Evolutionary conservation across 495 filamentous ascomycete genomes (phyloP).

Genomic region (Halenospora varia): DNA sequence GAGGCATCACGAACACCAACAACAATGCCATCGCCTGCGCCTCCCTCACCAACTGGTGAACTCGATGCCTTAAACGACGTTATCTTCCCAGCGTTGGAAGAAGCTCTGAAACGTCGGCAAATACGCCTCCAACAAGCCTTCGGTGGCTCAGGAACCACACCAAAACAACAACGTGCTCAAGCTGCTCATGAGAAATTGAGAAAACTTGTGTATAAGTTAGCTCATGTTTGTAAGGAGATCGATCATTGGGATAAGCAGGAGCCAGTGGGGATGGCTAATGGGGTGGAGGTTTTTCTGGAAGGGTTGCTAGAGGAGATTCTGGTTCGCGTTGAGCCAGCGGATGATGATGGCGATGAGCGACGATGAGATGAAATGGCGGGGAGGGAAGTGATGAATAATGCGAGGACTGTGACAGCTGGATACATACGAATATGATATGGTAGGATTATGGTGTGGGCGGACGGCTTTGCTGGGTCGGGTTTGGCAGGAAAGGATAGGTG

Average conservation of each 20-base stretch:
- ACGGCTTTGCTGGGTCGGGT: no score
- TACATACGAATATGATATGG: no score
- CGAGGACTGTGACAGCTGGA: no score
- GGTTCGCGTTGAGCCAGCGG: conserved; percentile 82
- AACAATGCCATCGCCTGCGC: conserved; percentile 25
- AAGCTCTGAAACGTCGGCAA: conserved; percentile 77
- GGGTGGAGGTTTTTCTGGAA: conserved; percentile 81
- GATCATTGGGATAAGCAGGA: conserved; percentile 78
- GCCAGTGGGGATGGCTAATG: conserved; percentile 87
- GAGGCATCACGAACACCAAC: conserved; percentile 24
- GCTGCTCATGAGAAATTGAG: conserved; percentile 79
- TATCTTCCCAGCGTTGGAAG: conserved; percentile 84
- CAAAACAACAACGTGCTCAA: conserved; percentile 57
- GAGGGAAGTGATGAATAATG: neutral
- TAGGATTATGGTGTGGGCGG: no score
- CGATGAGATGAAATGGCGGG: neutral
- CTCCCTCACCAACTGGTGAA: conserved; percentile 22
- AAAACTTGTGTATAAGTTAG: conserved; percentile 70
- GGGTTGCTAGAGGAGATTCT: conserved; percentile 91
- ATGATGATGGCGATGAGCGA: conserved; percentile 53
- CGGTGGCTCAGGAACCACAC: conserved; percentile 33
- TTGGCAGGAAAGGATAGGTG: no score
- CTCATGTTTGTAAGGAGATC: conserved; percentile 76
- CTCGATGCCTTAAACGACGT: conserved; percentile 48
- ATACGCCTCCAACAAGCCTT: conserved; percentile 54